Percentiles rank a stretch among this genome's conserved stretches.
Evolutionary conservation across 2,329 filamentous ascomycete species (phyloP).

Genomic region (Nigrospora oryzae): DNA sequence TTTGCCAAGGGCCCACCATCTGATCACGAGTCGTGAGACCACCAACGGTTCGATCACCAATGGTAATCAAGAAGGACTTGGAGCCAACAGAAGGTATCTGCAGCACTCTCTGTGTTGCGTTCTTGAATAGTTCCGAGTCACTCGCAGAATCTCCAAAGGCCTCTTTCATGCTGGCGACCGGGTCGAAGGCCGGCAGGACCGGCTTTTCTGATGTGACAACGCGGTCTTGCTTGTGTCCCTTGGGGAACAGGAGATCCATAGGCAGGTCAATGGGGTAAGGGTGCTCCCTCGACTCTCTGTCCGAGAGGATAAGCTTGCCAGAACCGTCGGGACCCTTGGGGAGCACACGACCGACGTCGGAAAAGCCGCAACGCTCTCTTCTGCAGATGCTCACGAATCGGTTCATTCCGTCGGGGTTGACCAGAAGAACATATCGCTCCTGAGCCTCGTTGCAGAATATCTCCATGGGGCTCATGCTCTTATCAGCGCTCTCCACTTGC

Average conservation of each 20-base stretch:
- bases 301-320: constrained; percentile 60
- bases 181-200: constrained; percentile 50
- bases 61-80: constrained; percentile 95
- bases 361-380: constrained; percentile 86
- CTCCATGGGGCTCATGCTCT: constrained; percentile 87
- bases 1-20: constrained; percentile 95
- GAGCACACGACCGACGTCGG: constrained; percentile 74
- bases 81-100: constrained; percentile 86
- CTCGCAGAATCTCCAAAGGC: constrained; percentile 46
- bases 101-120: constrained; percentile 76
- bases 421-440: constrained; percentile 87
- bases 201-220: constrained; percentile 11
- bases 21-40: constrained; percentile 85
- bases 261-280: constrained; percentile 8
- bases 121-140: constrained; percentile 40
- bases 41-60: constrained; percentile 85
- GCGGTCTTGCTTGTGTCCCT: constrained; percentile 3
- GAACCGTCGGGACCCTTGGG: constrained; percentile 53
- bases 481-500: constrained; percentile 84
- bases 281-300: constrained; percentile 9
- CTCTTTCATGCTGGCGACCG: constrained; percentile 53
- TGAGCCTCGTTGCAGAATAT: constrained; percentile 98
- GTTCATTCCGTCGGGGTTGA: constrained; percentile 74
- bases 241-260: constrained; percentile 7
- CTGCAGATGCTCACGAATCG: constrained; percentile 60